Percentiles rank a stretch among this genome's conserved stretches.
Conservation (phyloP, 2,329 filamentous ascomycete genomes). For the Metarhizium rileyi region DNA sequence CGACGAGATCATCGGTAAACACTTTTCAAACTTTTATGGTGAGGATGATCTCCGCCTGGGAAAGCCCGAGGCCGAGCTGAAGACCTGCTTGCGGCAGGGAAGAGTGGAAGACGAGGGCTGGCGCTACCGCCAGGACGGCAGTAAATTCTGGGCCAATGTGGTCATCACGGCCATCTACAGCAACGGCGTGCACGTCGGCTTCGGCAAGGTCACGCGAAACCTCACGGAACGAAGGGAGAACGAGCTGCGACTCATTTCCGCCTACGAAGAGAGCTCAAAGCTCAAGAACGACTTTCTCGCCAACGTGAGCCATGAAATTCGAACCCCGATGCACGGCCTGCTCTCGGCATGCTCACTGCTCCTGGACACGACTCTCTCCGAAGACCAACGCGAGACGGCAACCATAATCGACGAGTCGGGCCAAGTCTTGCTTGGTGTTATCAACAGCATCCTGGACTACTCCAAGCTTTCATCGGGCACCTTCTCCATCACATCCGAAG, state of each 20-base stretch:
- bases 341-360: conserved; percentile 49
- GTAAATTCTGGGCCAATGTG: conserved; percentile 50
- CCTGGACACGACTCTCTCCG: conserved; percentile 40
- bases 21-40: conserved; percentile 49
- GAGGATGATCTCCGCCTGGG: conserved; percentile 35
- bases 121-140: conserved; percentile 49
- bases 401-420: conserved; percentile 51
- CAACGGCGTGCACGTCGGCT: conserved; percentile 42
- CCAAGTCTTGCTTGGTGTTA: conserved; percentile 47
- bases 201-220: conserved; percentile 49
- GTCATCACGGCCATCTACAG: conserved; percentile 47
- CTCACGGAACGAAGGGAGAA: conserved; percentile 45
- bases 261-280: conserved; percentile 53
- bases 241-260: conserved; percentile 43
- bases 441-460: conserved; percentile 59
- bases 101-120: conserved; percentile 50
- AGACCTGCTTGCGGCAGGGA: conserved; percentile 42
- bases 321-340: conserved; percentile 56
- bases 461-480: conserved; percentile 52
- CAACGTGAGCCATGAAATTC: conserved; percentile 56
- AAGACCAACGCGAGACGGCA: conserved; percentile 45
- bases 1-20: conserved; percentile 45
- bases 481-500: conserved; percentile 45
- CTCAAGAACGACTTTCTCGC: conserved; percentile 52
- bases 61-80: conserved; percentile 43